Base-by-base conservation (phyloP, 352 stramenopile genomes). In the Phytophthora sp. region DNA sequence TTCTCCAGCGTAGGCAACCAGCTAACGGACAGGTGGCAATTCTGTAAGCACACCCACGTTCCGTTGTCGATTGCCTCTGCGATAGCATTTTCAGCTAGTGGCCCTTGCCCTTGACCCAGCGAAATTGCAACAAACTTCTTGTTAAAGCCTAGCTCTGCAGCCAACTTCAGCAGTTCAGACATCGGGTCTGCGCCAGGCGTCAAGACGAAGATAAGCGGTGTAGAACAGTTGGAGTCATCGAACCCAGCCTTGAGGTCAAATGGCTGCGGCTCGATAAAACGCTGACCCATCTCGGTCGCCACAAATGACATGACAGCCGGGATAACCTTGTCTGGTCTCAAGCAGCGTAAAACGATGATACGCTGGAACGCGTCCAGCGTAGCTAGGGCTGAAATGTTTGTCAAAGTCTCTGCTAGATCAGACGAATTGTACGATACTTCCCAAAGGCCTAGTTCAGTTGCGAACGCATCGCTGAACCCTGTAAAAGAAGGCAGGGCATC, bases 41-140 rank as follows among this genome's bases (percentile, higher is more conserved):
- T 99, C 76, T 98, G 94, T 0, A 99, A 73, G 62, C 88, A 98
- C 12, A 99, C 95, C 96, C 96, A 99, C 12, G 90, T 95, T 32
- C 89, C 96, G 24, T 95, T 97, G 66, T 97, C 88, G 12, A 95
- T 92, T 0, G 91, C 96, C 30, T 98, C 91, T 1, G 94, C 86
- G 53, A 99, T 98, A 18, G 94, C 82, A 32, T 96, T 90, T 52
- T 96, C 88, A 0, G 96, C 96, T 3, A 98, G 91, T 0, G 90
- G 78, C 0, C 94, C 96, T 66, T 99, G 96, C 1, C 95, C 96
- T 64, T 99, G 96, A 13, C 96, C 96, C 7, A 99, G 73, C 17
- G 91, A 98, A 45, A 99, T 98, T 1, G 89, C 89, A 9, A 97
- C 79, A 30, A 98, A 89, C 45, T 97, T 97, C 55, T 97, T 97